Conservation (phyloP, 1,139 yeast species). For the Chernovozyma aurita region DNA sequence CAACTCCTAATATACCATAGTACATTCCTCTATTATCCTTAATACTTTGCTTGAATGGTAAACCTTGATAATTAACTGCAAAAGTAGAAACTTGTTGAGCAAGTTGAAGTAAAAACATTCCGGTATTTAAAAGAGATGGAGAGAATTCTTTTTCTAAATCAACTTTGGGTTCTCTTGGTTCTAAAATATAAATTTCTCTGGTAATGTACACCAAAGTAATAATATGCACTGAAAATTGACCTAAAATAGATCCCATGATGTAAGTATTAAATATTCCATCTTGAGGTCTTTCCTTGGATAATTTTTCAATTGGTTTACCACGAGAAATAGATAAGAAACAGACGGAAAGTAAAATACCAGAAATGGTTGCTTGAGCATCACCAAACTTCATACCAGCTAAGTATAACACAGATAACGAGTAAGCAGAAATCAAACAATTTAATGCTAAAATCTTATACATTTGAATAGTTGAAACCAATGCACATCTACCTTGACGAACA, state of each 20-base stretch:
- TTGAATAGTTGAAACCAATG: constrained; percentile 94
- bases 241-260: constrained; percentile 95
- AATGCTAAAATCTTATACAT: constrained; percentile 97
- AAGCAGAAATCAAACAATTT: constrained; percentile 95
- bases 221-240: constrained; percentile 94
- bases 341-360: constrained; percentile 85
- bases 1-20: constrained; percentile 89
- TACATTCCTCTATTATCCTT: constrained; percentile 94
- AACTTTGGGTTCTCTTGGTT: constrained; percentile 85
- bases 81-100: constrained; percentile 97
- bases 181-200: constrained; percentile 74
- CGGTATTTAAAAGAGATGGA: constrained; percentile 92
- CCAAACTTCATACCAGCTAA: constrained; percentile 98
- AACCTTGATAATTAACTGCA: constrained; percentile 96
- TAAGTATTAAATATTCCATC: constrained; percentile 93
- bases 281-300: constrained; percentile 94
- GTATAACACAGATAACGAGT: constrained; percentile 88
- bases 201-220: constrained; percentile 78
- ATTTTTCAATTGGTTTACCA: constrained; percentile 84
- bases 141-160: constrained; percentile 85
- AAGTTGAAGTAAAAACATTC: constrained; percentile 88
- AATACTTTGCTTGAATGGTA: constrained; percentile 92
- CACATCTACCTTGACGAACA: constrained; percentile 98
- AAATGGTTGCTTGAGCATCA: constrained; percentile 92
- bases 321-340: constrained; percentile 95